Percentiles rank a stretch among this genome's conserved stretches.
Conservation (phyloP, 75 land plant species). For the Picea sitchensis region DNA sequence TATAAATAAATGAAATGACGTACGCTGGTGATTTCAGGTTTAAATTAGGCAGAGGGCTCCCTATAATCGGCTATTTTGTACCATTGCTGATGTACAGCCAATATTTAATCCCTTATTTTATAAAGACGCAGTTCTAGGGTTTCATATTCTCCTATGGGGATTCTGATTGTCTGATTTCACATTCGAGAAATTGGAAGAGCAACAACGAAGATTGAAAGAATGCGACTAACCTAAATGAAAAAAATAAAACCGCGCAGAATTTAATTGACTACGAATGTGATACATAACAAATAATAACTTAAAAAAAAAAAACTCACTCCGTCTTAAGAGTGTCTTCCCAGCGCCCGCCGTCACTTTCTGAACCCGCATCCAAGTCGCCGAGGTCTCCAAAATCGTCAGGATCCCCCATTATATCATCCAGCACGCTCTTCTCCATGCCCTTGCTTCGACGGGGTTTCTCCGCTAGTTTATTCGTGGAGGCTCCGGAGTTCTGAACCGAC, state of each 20-base stretch:
- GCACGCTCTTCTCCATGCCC: slow-evolving; percentile 42
- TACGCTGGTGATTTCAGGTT: too few relatives aligned
- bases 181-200: not conserved
- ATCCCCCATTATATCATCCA: slow-evolving; percentile 58
- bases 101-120: not conserved
- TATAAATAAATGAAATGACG: too few relatives aligned
- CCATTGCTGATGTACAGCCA: not conserved
- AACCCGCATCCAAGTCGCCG: slow-evolving; percentile 31
- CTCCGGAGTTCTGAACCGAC: slow-evolving; percentile 7
- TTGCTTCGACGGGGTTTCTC: slow-evolving; percentile 3
- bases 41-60: not conserved
- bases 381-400: slow-evolving; percentile 49
- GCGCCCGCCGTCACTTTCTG: slow-evolving; percentile 41
- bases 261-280: not conserved
- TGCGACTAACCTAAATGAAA: too few relatives aligned
- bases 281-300: not conserved
- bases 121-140: not conserved
- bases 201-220: too few relatives aligned
- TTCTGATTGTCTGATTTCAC: not conserved
- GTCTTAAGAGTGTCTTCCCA: slow-evolving; percentile 47
- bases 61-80: too few relatives aligned
- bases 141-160: not conserved
- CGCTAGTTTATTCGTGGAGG: slow-evolving; percentile 1
- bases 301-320: slow-evolving; percentile 25
- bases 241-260: not conserved